Percentiles rank a stretch among this genome's conserved stretches.
phyloP scores from a whole-genome alignment of 2,329 filamentous ascomycete species.

The Aaosphaeria pasadenensis region DNA sequence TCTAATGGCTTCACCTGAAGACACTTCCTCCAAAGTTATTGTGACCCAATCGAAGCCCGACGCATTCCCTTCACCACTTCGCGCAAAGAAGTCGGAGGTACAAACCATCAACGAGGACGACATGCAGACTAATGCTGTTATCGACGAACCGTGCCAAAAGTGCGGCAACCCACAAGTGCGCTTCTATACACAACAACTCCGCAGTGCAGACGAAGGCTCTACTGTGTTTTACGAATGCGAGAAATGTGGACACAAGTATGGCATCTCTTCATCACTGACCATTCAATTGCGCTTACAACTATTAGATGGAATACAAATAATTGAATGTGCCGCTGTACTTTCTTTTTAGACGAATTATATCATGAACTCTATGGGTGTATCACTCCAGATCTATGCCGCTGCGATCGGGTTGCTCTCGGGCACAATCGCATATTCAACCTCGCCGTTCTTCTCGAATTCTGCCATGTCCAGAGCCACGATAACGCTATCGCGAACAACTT shows the following conservation, averaged over 20 bases:
- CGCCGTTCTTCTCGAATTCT: constrained; percentile 86
- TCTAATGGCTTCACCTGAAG: constrained; percentile 2
- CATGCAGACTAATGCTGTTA: constrained; percentile 69
- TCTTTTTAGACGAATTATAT: neutral
- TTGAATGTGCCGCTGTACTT: constrained; percentile 33
- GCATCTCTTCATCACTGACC: constrained; percentile 18
- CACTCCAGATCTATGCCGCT: constrained; percentile 10
- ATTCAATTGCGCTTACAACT: constrained; percentile 6
- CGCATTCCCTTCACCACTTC: constrained; percentile 85
- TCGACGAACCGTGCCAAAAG: constrained; percentile 69
- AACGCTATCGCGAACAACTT: constrained; percentile 91
- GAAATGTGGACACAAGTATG: constrained; percentile 74
- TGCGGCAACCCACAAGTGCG: constrained; percentile 81
- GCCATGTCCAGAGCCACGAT: constrained; percentile 97
- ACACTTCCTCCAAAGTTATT: constrained; percentile 62
- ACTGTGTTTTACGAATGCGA: constrained; percentile 89
- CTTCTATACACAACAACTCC: constrained; percentile 80
- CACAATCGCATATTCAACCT: constrained; percentile 88
- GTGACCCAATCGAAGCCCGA: constrained; percentile 81
- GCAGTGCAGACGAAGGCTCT: constrained; percentile 91
- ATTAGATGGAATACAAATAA: constrained; percentile 59
- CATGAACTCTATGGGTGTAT: neutral
- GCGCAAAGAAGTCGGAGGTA: constrained; percentile 81
- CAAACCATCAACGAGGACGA: constrained; percentile 78
- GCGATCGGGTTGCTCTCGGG: constrained; percentile 47